Evolutionary conservation across 2,329 filamentous ascomycete species (phyloP).

Genomic region (Gremmenia infestans): DNA sequence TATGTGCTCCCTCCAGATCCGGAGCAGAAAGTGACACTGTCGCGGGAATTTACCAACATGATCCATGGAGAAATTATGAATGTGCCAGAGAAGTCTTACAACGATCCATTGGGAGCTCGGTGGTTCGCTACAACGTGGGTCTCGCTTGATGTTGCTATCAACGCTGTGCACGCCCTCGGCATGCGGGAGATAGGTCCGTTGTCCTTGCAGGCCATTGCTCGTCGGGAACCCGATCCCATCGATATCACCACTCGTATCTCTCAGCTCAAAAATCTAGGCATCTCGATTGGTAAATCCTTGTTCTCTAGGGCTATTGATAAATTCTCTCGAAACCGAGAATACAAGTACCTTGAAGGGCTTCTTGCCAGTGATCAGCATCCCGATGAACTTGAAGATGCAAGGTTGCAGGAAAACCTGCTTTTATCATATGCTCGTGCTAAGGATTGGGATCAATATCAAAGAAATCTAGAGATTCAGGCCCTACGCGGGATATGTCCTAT

Average conservation of each 20-base stretch:
- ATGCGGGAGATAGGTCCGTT: slow-evolving; percentile 68
- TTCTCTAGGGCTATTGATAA: slow-evolving; percentile 63
- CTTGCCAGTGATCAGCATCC: slow-evolving; percentile 58
- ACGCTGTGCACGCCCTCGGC: slow-evolving; percentile 64
- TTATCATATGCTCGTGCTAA: slow-evolving; percentile 43
- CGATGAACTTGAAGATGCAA: slow-evolving; percentile 52
- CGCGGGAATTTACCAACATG: slow-evolving; percentile 31
- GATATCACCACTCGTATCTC: slow-evolving; percentile 55
- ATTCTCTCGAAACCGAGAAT: slow-evolving; percentile 54
- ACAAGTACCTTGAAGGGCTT: slow-evolving; percentile 23
- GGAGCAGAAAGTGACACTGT: slow-evolving; percentile 16
- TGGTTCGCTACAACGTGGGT: slow-evolving; percentile 77
- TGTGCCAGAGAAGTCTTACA: slow-evolving; percentile 44
- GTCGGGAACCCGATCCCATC: slow-evolving; percentile 53
- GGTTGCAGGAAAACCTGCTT: slow-evolving; percentile 50
- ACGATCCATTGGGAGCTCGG: slow-evolving; percentile 69
- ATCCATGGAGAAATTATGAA: slow-evolving; percentile 27
- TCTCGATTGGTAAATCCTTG: slow-evolving; percentile 55
- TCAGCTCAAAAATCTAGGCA: slow-evolving; percentile 55
- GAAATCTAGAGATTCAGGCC: slow-evolving; percentile 50
- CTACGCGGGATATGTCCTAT: slow-evolving; percentile 35
- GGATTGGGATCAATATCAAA: slow-evolving; percentile 48
- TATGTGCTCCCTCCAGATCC: slow-evolving; percentile 8
- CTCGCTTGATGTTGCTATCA: slow-evolving; percentile 66
- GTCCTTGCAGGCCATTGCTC: slow-evolving; percentile 71